These are phyloP conservation scores for Oenanthe sinensis DNA, from an alignment of 129 eudicot species.

Conservation along the genomic window DNA sequence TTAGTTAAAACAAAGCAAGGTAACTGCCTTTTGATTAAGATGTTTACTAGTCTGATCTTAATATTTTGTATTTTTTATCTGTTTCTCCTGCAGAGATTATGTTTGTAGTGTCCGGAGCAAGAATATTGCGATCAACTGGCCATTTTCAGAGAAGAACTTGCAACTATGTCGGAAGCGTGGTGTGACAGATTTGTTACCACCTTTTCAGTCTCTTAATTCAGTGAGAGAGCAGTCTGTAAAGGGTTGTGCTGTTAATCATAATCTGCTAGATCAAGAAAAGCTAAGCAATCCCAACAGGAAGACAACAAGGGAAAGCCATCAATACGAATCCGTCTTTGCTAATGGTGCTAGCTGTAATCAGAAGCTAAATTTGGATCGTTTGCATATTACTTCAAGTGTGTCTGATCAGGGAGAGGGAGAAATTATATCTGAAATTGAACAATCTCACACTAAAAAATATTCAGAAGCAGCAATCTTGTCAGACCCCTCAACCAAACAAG, in stretches of 20 bases:
- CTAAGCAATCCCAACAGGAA: constrained; percentile 24
- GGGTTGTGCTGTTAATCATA: constrained; percentile 12
- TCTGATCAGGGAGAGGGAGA: constrained; percentile 12
- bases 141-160: constrained; percentile 62
- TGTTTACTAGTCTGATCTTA: constrained; percentile 1
- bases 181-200: constrained; percentile 69
- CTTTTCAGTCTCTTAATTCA: constrained; percentile 40
- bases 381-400: constrained; percentile 14
- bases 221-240: constrained; percentile 24
- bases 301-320: constrained; percentile 8
- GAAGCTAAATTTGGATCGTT: constrained; percentile 15
- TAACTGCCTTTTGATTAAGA: constrained; percentile 1
- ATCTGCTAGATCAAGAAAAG: constrained; percentile 22
- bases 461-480: constrained; percentile 17
- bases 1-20: constrained; percentile 1
- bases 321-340: constrained; percentile 4
- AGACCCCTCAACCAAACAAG: constrained; percentile 16
- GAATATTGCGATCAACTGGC: constrained; percentile 66
- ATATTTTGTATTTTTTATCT: constrained; percentile 12
- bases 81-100: constrained; percentile 53
- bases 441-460: constrained; percentile 21
- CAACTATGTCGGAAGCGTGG: constrained; percentile 73
- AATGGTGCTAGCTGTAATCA: constrained; percentile 8
- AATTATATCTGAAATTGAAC: constrained; percentile 13
- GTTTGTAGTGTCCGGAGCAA: constrained; percentile 59